phyloP scores from a whole-genome alignment of 495 filamentous ascomycete genomes.

The Podospora conica region DNA sequence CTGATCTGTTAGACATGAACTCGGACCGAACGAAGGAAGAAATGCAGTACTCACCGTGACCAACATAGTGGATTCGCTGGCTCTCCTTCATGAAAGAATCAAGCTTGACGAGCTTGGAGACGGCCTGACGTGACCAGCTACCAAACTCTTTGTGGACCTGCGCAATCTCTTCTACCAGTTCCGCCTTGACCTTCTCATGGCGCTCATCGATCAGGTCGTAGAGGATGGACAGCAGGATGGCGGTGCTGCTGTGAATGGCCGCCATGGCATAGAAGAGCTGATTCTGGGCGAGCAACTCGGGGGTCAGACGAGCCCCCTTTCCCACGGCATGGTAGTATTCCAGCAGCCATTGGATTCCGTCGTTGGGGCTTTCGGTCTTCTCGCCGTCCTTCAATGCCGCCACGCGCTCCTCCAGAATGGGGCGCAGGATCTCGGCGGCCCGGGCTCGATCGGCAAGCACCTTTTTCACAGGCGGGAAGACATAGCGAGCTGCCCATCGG shows the following conservation, averaged over 20 bases:
- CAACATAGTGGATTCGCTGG: conserved; percentile 23
- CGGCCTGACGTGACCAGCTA: conserved; percentile 8
- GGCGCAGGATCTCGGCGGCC: conserved; percentile 2
- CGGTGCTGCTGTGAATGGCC: conserved; percentile 10
- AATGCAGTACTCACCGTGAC: neutral
- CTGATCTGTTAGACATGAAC: conserved; percentile 15
- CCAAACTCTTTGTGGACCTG: conserved; percentile 6
- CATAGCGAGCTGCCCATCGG: conserved; percentile 7
- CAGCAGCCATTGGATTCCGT: conserved; percentile 8
- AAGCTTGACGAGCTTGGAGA: conserved; percentile 25
- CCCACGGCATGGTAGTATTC: conserved; percentile 5
- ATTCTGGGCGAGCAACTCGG: conserved; percentile 5
- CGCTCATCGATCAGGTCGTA: conserved; percentile 14
- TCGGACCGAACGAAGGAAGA: conserved; percentile 22
- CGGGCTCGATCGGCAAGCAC: neutral
- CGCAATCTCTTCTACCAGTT: conserved; percentile 5
- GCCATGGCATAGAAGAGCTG: conserved; percentile 10
- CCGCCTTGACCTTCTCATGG: neutral
- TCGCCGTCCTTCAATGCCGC: neutral
- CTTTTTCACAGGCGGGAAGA: conserved; percentile 3
- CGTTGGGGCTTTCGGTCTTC: neutral
- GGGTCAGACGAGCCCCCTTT: neutral
- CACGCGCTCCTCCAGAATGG: conserved; percentile 5
- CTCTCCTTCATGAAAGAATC: conserved; percentile 52
- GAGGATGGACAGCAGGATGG: conserved; percentile 5